Base-by-base conservation (phyloP, 2,329 filamentous ascomycete genomes). In the Cephalotrichum gorgonifer region DNA sequence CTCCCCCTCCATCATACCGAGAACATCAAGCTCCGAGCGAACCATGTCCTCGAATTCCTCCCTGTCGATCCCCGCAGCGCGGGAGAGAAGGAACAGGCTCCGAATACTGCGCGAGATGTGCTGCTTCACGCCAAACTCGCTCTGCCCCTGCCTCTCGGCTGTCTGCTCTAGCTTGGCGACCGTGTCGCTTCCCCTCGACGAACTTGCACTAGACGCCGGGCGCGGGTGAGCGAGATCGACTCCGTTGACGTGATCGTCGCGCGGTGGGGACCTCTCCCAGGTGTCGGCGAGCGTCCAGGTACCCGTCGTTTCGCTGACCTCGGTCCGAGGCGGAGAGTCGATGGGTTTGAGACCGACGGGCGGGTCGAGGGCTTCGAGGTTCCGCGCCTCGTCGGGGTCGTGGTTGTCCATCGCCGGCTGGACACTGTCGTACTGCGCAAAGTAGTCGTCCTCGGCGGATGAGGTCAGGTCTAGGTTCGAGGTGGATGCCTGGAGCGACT, bases 381-480 rank as follows among this genome's bases (percentile, higher is more conserved):
- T 57, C 30, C 62, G 58, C 42, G 62, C 57, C 65, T 88, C 85
- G 56, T 88, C 84, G n/a, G 86, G 86, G 55, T 90, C 86, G 61
- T 90, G 81, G 50, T 79, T 80, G 63, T 91, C 87, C 72, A 91
- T 80, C 28, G 86, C 86, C 2, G 86, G 85, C 61, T 91, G 86
- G 8, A 91, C 85, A 54, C 78, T 72, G 56, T 85, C 82, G 62
- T 93, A 91, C 60, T 84, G 81, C 17, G 83, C 79, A 62, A 80
- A 91, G 63, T 91, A 91, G 41, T 81, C 81, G 43, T 84, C 78
- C 53, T 90, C 86, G 20, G 72, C 70, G 7, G 70, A 68, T 9
- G 64, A 53, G 33, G 52, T 54, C 33, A 20, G 14, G 61, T 47
- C 60, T 58, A 48, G 57, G 62, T 38, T 49, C 25, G 42, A 20